Base-by-base conservation (phyloP, 2,329 filamentous ascomycete genomes). In the Beauveria pseudobassiana region DNA sequence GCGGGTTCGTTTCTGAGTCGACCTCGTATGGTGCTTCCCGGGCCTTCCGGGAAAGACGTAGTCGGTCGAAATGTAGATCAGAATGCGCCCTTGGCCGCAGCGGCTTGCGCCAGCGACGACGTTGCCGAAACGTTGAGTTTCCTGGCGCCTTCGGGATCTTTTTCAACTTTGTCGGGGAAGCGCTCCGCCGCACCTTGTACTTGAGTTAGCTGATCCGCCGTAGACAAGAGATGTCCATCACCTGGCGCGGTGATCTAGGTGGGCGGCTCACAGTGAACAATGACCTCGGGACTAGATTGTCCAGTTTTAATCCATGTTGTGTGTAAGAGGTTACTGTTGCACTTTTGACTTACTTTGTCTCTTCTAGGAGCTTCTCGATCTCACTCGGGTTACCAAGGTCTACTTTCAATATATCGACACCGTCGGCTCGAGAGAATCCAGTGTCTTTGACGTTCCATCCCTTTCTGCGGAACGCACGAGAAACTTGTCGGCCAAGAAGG, bases 91-190 rank as follows among this genome's bases (percentile, higher is more conserved):
- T 85, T 83, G 30, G 79, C 71, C 1, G 85, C 82, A 58, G 89
- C 88, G n/a, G 86, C 79, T 46, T 78, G 73, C 10, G 90, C 90
- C 14, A 96, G 82, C 9, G 76, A 75, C 53, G 79, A 77, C 52
- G 90, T 89, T 2, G 91, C 88, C 3, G 84, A 80, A 14, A 93
- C 85, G 69, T 96, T 96, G 68, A 96, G 79, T 20, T 81, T 82
- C 63, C 82, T 83, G 3, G 91, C 90, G 59, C 85, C 89, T 63
- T 87, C 83, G 3, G 91, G 92, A 72, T 96, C 85, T 65, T 84
- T 82, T 68, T 92, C 88, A 70, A 92, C 93, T 71, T 89, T 88
- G 74, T 96, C 92, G 2, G 93, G 92, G 69, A 88, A 96, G 64
- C 91, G 86, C 74, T 96, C 93, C 51, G 92, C 92, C 46, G 92